These are phyloP conservation scores for Yarrowia divulgata DNA, from an alignment of 805 yeast genomes.

Conservation along the genomic window DNA sequence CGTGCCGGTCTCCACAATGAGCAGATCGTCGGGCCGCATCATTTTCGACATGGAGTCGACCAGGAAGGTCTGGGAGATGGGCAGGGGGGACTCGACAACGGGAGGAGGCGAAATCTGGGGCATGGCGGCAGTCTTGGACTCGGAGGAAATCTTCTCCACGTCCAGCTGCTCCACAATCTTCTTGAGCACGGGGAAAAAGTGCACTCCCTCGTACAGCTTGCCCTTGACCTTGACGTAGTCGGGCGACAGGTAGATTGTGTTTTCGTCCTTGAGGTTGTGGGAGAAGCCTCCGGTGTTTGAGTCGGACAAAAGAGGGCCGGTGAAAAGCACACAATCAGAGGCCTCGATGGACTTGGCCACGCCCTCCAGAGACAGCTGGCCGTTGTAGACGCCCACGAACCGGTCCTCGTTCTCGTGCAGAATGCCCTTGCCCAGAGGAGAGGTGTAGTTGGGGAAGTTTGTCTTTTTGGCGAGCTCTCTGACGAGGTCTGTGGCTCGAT, in stretches of 20 bases:
- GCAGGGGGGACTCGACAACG: slow-evolving; percentile 41
- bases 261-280: slow-evolving; percentile 55
- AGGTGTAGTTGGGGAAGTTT: slow-evolving; percentile 63
- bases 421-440: slow-evolving; percentile 74
- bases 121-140: slow-evolving; percentile 45
- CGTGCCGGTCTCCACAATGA: slow-evolving; percentile 86
- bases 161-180: slow-evolving; percentile 54
- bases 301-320: slow-evolving; percentile 75
- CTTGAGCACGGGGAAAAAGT: slow-evolving; percentile 61
- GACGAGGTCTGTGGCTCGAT: slow-evolving; percentile 55
- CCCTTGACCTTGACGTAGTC: slow-evolving; percentile 60
- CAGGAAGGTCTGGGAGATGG: slow-evolving; percentile 55
- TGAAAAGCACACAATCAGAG: slow-evolving; percentile 71
- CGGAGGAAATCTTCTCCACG: slow-evolving; percentile 44
- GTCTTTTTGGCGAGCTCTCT: slow-evolving; percentile 59
- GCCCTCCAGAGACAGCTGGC: slow-evolving; percentile 60
- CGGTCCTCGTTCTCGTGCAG: slow-evolving; percentile 71
- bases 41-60: slow-evolving; percentile 54
- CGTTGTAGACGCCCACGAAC: slow-evolving; percentile 77
- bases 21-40: slow-evolving; percentile 67
- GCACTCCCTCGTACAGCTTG: slow-evolving; percentile 53
- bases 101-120: slow-evolving; percentile 48
- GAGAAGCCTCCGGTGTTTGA: slow-evolving; percentile 73
- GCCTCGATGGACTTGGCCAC: slow-evolving; percentile 58
- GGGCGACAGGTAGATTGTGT: slow-evolving; percentile 60